These are phyloP conservation scores for Prunus dulcis DNA, from an alignment of 306 rosid genomes.

Conservation along the genomic window DNA sequence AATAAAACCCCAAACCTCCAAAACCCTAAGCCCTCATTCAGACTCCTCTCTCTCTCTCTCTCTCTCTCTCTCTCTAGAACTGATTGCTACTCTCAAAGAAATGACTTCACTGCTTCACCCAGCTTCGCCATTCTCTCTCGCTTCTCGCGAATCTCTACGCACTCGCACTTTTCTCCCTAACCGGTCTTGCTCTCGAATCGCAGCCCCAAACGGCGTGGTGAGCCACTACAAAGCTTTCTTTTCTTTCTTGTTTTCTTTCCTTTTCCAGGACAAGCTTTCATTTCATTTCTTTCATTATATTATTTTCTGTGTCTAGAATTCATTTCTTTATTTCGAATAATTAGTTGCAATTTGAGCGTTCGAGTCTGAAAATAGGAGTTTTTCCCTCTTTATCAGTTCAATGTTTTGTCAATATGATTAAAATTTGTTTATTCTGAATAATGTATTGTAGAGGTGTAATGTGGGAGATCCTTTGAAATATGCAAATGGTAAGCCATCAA, in stretches of 20 bases:
- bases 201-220: slow-evolving; percentile 14
- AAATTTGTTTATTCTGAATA: background rate
- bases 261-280: background rate
- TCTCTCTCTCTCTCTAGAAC: background rate
- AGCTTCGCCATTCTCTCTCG: slow-evolving; percentile 7
- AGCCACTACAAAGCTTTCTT: background rate
- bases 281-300: background rate
- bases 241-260: background rate
- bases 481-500: slow-evolving; percentile 54
- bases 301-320: background rate
- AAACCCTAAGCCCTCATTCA: background rate
- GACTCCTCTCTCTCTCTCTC: background rate
- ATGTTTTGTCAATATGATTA: background rate
- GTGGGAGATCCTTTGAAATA: slow-evolving; percentile 43
- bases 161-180: background rate
- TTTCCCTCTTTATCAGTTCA: background rate
- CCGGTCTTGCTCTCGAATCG: slow-evolving; percentile 4
- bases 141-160: slow-evolving; percentile 1
- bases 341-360: background rate
- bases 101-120: slow-evolving; percentile 37
- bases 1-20: background rate
- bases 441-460: slow-evolving; percentile 40
- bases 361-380: background rate
- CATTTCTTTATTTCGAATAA: too few species aligned
- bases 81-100: background rate